Evolutionary conservation across 106 monocot species (phyloP).

Genomic region (Dendrobium huoshanense): DNA sequence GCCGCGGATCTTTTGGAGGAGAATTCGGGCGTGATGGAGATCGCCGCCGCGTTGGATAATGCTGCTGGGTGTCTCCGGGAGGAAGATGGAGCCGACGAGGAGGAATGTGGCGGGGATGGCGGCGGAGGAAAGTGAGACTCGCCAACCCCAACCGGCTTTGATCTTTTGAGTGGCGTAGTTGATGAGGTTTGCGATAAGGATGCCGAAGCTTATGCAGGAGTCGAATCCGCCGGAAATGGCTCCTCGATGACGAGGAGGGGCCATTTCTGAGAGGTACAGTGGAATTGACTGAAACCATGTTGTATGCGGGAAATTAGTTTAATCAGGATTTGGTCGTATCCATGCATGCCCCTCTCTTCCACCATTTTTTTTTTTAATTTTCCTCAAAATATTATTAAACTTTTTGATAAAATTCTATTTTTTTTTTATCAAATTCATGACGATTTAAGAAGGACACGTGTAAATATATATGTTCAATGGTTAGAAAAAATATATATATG

Average conservation of each 20-base stretch:
- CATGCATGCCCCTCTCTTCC: no score
- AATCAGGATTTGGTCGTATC: no score
- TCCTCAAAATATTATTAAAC: no score
- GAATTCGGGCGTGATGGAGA: slow-evolving; percentile 3
- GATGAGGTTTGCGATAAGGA: slow-evolving; percentile 27
- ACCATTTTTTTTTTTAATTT: no score
- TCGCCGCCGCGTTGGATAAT: slow-evolving; percentile 37
- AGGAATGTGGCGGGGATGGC: slow-evolving; percentile 25
- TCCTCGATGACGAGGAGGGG: slow-evolving; percentile 28
- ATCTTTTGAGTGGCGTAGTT: slow-evolving; percentile 41
- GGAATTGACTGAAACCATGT: slow-evolving; percentile 24
- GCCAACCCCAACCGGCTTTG: slow-evolving; percentile 24
- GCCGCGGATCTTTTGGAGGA: slow-evolving; percentile 47
- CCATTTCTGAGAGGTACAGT: slow-evolving; percentile 38
- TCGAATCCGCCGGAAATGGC: slow-evolving; percentile 32
- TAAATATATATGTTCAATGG: no score
- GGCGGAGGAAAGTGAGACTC: slow-evolving; percentile 27
- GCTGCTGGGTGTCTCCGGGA: slow-evolving; percentile 38
- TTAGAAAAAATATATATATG: no score
- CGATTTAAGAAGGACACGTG: no score
- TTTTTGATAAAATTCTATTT: no score
- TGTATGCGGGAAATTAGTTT: no score
- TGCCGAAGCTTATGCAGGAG: slow-evolving; percentile 20
- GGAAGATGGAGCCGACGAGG: slow-evolving; percentile 21
- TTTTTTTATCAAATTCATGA: no score